Conservation (phyloP, 1,284 basidiomycete species). For the Microstroma glucosiphilum region DNA sequence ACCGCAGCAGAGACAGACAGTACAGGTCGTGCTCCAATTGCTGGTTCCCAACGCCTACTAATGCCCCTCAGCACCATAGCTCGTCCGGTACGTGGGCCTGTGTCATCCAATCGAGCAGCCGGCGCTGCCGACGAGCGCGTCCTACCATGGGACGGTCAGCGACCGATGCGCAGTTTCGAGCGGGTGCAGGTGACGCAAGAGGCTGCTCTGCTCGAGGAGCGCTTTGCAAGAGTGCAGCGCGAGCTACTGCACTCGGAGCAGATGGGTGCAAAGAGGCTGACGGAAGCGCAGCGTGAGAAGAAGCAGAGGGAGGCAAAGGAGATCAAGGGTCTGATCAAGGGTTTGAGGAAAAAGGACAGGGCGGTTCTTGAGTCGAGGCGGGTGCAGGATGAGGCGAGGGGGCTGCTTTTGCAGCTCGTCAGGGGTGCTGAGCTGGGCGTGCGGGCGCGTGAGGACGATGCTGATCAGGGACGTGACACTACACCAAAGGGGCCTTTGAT, state of each 20-base stretch:
- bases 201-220: background rate
- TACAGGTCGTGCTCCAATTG: background rate
- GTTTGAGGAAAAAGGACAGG: background rate
- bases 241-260: background rate
- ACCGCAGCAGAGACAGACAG: background rate
- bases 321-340: background rate
- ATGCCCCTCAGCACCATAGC: background rate
- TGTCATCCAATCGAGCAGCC: background rate
- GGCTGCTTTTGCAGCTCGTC: background rate
- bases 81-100: background rate
- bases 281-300: background rate
- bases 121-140: background rate
- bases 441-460: no score
- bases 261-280: background rate
- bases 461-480: background rate
- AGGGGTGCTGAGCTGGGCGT: background rate
- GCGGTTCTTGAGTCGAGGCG: background rate
- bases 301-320: background rate
- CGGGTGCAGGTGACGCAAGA: background rate
- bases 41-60: background rate
- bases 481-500: background rate
- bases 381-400: background rate
- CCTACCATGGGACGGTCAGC: background rate
- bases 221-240: background rate
- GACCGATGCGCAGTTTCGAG: background rate